phyloP scores from a whole-genome alignment of 129 eudicot genomes.

The Glebionis coronaria region DNA sequence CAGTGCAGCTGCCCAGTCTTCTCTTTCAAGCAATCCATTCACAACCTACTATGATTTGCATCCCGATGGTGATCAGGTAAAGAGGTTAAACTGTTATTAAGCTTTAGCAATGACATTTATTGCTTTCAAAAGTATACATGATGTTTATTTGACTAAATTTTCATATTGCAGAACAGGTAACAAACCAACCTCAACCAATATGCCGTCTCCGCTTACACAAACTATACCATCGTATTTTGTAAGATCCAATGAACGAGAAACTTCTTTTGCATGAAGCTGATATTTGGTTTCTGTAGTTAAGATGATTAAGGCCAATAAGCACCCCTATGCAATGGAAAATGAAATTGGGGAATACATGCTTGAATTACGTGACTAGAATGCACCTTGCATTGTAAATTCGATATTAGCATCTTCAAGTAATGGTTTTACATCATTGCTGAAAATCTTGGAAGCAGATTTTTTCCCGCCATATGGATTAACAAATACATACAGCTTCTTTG shows the following conservation, averaged over 20 bases:
- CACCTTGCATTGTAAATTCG: constrained; percentile 70
- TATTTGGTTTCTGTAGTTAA: constrained; percentile 60
- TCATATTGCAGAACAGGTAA: constrained; percentile 15
- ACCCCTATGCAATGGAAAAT: constrained; percentile 10
- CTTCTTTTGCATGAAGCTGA: constrained; percentile 89
- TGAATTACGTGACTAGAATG: constrained; percentile 10
- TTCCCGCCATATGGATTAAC: constrained; percentile 92
- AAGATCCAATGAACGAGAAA: constrained; percentile 66
- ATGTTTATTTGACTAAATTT: constrained; percentile 2
- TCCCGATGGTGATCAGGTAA: constrained; percentile 29
- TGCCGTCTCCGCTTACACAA: constrained; percentile 94
- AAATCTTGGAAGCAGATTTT: constrained; percentile 68
- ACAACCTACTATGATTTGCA: constrained; percentile 71
- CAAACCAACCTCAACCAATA: constrained; percentile 84
- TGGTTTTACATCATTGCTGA: constrained; percentile 64
- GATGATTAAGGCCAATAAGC: constrained; percentile 20
- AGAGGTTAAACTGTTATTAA: constrained; percentile 19
- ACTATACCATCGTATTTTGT: constrained; percentile 79
- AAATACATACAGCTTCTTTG: constrained; percentile 75
- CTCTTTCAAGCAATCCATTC: constrained; percentile 89
- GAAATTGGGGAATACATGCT: constrained; percentile 5
- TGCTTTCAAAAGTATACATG: background rate
- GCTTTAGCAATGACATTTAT: background rate
- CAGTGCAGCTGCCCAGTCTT: constrained; percentile 75
- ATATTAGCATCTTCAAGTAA: constrained; percentile 80